These are phyloP conservation scores for Pelomyxa schiedti DNA, from an alignment of 78 protist genomes.

Conservation along the genomic window DNA sequence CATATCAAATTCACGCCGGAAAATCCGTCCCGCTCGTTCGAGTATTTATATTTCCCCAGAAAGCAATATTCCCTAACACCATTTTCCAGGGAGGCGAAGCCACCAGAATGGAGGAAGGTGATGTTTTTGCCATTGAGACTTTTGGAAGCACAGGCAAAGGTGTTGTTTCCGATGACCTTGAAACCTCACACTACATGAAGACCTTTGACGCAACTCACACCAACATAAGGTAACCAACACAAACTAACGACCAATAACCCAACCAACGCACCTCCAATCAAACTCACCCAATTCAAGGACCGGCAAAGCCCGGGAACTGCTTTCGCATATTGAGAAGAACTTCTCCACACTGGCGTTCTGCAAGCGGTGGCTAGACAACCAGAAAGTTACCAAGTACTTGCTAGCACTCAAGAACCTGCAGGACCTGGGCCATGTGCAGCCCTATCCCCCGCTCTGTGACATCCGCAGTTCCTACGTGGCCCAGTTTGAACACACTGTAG, in stretches of 20 bases:
- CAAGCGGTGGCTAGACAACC: constrained; percentile 43
- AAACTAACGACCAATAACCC: neutral
- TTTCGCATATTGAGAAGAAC: constrained; percentile 61
- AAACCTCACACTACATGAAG: constrained; percentile 90
- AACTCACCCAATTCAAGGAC: neutral
- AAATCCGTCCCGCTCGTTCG: constrained; percentile 92
- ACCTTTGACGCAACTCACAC: too few relatives aligned
- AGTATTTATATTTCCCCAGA: constrained; percentile 41
- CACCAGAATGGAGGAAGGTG: constrained; percentile 88
- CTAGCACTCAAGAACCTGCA: constrained; percentile 66
- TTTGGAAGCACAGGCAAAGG: constrained; percentile 84
- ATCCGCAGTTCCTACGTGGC: constrained; percentile 80
- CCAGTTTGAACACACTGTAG: constrained; percentile 92
- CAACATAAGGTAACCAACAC: too few relatives aligned
- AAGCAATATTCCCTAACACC: neutral
- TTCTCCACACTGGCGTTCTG: constrained; percentile 95
- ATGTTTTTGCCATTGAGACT: constrained; percentile 98
- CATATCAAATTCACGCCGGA: constrained; percentile 89
- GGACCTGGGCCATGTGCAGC: constrained; percentile 56
- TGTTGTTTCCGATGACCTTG: constrained; percentile 73
- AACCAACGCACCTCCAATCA: neutral
- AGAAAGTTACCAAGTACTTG: constrained; percentile 48
- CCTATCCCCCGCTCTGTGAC: constrained; percentile 93
- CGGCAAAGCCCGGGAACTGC: constrained; percentile 62
- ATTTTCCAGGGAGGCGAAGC: constrained; percentile 10